phyloP scores from a whole-genome alignment of 306 rosid genomes.

The Crotalaria pallida region DNA sequence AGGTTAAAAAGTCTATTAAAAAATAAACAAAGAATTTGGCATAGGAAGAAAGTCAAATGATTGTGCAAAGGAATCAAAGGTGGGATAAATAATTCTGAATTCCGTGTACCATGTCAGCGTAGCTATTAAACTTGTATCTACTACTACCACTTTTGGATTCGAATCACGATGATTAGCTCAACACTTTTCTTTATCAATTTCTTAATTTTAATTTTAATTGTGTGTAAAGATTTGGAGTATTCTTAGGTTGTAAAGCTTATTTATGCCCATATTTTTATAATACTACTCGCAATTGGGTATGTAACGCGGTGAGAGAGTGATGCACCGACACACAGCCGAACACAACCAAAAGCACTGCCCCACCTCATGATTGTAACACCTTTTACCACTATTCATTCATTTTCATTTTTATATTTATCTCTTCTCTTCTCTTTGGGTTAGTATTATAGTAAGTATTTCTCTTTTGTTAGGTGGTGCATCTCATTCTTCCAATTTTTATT shows the following conservation, averaged over 20 bases:
- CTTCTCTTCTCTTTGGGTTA: neutral
- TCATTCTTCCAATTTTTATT: neutral
- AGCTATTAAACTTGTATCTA: neutral
- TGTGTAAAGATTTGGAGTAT: neutral
- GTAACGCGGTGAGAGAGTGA: slow-evolving; percentile 35
- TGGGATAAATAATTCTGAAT: slow-evolving; percentile 2
- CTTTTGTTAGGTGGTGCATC: neutral
- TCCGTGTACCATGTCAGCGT: slow-evolving; percentile 15
- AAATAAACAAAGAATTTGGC: neutral
- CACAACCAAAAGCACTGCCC: slow-evolving; percentile 28
- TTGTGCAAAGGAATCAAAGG: slow-evolving; percentile 7
- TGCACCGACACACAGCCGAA: slow-evolving; percentile 32
- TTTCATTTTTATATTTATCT: too few species aligned
- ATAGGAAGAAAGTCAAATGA: slow-evolving; percentile 32
- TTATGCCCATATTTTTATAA: neutral
- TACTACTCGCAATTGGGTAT: neutral
- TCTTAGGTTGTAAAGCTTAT: slow-evolving; percentile 19
- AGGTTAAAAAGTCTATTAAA: too few species aligned
- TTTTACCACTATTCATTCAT: neutral
- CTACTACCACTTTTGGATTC: slow-evolving; percentile 9
- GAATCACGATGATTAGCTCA: slow-evolving; percentile 2
- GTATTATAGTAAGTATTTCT: too few species aligned
- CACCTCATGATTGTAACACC: slow-evolving; percentile 6
- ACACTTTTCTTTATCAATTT: neutral
- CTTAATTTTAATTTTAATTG: neutral